phyloP scores from a whole-genome alignment of 2,329 filamentous ascomycete genomes.

The Didymella arachidicola region DNA sequence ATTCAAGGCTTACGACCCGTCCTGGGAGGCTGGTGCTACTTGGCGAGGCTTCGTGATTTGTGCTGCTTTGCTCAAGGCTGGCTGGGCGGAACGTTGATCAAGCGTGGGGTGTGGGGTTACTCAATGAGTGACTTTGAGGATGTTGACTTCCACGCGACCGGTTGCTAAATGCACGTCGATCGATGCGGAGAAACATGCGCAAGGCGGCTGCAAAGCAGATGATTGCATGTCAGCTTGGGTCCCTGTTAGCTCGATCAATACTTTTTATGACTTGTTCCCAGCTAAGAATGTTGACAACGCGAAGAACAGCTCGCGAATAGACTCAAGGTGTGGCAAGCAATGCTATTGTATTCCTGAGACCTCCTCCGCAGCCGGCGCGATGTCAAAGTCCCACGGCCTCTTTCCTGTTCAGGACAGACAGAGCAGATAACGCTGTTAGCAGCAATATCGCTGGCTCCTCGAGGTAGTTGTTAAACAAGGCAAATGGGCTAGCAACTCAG shows the following conservation, averaged over 20 bases:
- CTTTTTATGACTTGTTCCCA: neutral
- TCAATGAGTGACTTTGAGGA: neutral
- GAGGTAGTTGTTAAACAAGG: neutral
- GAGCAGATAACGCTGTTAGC: neutral
- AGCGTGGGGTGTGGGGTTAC: neutral
- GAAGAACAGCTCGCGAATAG: neutral
- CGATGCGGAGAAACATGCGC: conserved; percentile 3
- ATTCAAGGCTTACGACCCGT: neutral
- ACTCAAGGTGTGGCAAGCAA: neutral
- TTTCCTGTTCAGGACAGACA: neutral
- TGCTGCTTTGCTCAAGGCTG: neutral
- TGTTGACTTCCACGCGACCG: neutral
- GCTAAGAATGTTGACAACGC: neutral
- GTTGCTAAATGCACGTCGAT: neutral
- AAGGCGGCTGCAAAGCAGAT: conserved; percentile 5
- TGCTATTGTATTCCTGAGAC: conserved; percentile 3
- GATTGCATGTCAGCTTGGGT: neutral
- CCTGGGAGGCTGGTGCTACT: neutral
- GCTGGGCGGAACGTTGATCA: neutral
- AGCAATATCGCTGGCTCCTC: neutral
- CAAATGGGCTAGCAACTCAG: neutral
- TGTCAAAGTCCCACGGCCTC: neutral
- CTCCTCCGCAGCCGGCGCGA: conserved; percentile 7
- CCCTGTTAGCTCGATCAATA: neutral
- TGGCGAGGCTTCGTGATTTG: neutral